These are phyloP conservation scores for Discostella stelligeroides DNA, from an alignment of 108 stramenopile species.

Conservation along the genomic window DNA sequence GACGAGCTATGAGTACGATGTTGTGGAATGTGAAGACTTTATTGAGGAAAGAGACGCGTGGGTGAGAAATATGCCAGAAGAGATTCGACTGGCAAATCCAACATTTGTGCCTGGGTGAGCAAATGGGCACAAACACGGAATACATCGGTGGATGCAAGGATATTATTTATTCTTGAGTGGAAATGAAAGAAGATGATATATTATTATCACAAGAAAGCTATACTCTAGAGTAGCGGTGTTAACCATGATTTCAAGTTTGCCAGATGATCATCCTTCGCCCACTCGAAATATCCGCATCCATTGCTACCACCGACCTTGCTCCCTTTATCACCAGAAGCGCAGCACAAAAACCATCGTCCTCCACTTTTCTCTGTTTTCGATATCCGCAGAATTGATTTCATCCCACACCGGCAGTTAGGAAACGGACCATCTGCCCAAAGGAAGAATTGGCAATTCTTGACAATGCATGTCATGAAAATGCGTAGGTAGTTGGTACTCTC, in stretches of 20 bases:
- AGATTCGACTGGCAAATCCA: conserved; percentile 79
- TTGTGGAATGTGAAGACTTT: conserved; percentile 83
- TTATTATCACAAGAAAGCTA: background rate
- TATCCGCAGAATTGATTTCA: conserved; percentile 47
- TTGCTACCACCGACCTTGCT: conserved; percentile 1
- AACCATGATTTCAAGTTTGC: conserved; percentile 21
- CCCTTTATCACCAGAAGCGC: conserved; percentile 30
- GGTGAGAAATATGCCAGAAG: conserved; percentile 91
- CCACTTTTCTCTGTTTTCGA: conserved; percentile 61
- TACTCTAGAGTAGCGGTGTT: conserved; percentile 35
- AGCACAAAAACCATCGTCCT: conserved; percentile 68
- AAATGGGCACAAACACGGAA: background rate
- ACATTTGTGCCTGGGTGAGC: conserved; percentile 71
- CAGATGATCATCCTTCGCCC: conserved; percentile 43
- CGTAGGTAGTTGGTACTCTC: conserved; percentile 38
- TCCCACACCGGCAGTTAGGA: conserved; percentile 48
- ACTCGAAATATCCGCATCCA: conserved; percentile 50
- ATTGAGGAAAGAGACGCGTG: conserved; percentile 72
- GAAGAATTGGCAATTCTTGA: conserved; percentile 54
- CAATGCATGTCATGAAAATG: conserved; percentile 58
- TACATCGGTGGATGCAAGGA: background rate
- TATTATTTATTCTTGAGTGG: background rate
- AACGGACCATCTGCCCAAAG: conserved; percentile 63
- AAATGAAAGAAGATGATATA: background rate
- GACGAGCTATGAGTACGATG: conserved; percentile 85